Conservation (phyloP, 495 filamentous ascomycete species). For the Parachaetomium inaequale region DNA sequence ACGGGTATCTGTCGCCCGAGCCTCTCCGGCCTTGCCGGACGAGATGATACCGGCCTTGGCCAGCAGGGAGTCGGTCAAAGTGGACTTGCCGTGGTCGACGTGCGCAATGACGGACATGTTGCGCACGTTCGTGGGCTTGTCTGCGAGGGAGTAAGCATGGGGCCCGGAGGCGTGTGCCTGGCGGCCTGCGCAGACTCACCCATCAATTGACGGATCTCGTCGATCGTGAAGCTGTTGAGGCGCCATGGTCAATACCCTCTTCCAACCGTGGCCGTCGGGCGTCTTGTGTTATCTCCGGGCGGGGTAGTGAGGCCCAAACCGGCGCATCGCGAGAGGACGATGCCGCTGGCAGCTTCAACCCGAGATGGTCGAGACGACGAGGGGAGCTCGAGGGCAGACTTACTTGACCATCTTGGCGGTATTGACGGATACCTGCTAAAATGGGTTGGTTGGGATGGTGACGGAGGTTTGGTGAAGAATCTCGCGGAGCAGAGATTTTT, state of each 20-base stretch:
- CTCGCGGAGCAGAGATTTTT: constrained; percentile 31
- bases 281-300: constrained; percentile 43
- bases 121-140: constrained; percentile 96
- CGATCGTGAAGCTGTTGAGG: constrained; percentile 87
- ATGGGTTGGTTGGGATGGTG: constrained; percentile 24
- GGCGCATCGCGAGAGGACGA: background rate
- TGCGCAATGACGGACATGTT: constrained; percentile 99
- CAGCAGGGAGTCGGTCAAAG: constrained; percentile 96
- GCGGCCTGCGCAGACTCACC: constrained; percentile 26
- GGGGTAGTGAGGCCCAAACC: constrained; percentile 28
- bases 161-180: background rate
- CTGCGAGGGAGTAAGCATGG: constrained; percentile 34
- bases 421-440: constrained; percentile 43
- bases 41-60: constrained; percentile 99
- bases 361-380: background rate
- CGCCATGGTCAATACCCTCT: constrained; percentile 31
- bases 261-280: background rate
- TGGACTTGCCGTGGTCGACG: constrained; percentile 99
- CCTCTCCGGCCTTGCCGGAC: constrained; percentile 92
- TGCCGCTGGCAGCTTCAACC: constrained; percentile 31
- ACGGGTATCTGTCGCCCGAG: constrained; percentile 94
- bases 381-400: constrained; percentile 45
- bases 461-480: constrained; percentile 25
- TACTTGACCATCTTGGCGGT: constrained; percentile 99
- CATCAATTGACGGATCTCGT: constrained; percentile 96